A percentile compares a stretch with the other conserved stretches of the same genome.
These are phyloP conservation scores for Macroventuria anomochaeta DNA, from an alignment of 2,329 filamentous ascomycete genomes.

Conservation along the genomic window DNA sequence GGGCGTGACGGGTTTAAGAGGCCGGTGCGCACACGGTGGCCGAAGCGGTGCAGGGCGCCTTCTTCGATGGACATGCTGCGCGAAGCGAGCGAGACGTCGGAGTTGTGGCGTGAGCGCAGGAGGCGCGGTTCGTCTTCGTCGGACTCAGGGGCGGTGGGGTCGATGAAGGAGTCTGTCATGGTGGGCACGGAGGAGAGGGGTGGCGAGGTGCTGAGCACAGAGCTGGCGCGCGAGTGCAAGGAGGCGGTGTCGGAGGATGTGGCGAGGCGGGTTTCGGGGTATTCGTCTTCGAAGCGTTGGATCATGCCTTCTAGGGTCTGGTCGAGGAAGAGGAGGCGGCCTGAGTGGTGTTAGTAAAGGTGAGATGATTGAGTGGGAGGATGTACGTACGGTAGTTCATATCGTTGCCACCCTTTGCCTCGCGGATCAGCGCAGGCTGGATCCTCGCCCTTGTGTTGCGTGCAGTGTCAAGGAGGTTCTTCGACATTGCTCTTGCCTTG, in stretches of 20 bases:
- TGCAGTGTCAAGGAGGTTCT: slow-evolving; percentile 84
- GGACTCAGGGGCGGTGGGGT: slow-evolving; percentile 40
- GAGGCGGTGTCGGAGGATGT: slow-evolving; percentile 39
- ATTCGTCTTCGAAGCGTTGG: slow-evolving; percentile 93
- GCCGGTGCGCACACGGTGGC: slow-evolving; percentile 70
- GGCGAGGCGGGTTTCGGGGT: slow-evolving; percentile 78
- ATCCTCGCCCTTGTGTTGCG: slow-evolving; percentile 85
- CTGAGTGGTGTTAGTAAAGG: slow-evolving; percentile 51
- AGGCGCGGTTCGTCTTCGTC: slow-evolving; percentile 54
- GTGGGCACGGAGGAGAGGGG: slow-evolving; percentile 39
- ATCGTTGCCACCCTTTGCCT: slow-evolving; percentile 73
- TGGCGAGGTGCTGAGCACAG: slow-evolving; percentile 39
- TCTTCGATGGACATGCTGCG: slow-evolving; percentile 71
- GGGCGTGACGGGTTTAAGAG: slow-evolving; percentile 56
- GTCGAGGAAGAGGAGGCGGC: slow-evolving; percentile 84
- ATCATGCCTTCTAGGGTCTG: slow-evolving; percentile 90
- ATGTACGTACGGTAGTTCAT: slow-evolving; percentile 74
- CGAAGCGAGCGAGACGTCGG: slow-evolving; percentile 71
- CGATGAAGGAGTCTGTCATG: slow-evolving; percentile 38
- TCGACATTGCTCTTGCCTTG: slow-evolving; percentile 78
- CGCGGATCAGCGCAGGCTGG: slow-evolving; percentile 81
- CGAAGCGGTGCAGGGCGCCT: slow-evolving; percentile 72
- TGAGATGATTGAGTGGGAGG: not conserved
- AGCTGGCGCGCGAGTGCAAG: slow-evolving; percentile 37
- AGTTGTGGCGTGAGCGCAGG: slow-evolving; percentile 65